Base-by-base conservation (phyloP, 2,329 filamentous ascomycete species). In the Alternaria gaisen region DNA sequence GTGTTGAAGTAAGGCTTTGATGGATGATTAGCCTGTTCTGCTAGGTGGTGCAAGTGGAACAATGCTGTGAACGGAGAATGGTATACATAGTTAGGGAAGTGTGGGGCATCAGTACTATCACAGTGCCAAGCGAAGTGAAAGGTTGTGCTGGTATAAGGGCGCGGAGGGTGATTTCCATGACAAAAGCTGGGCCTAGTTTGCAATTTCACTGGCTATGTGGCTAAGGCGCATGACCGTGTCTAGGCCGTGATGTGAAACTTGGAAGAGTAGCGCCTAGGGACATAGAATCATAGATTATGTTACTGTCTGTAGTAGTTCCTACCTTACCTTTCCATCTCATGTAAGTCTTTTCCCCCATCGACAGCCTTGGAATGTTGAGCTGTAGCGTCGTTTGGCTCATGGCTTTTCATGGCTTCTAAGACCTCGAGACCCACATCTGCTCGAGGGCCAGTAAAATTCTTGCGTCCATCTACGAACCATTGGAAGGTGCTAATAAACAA, bases 381-480 rank as follows among this genome's bases (percentile, higher is more conserved):
- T 12, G 60, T 54, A 10, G 53, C 22, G 7, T n/a, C 36, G 9
- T 40, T 46, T 10, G 65, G 63, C 18, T 68, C 66, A 5, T 73
- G 67, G 36, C 59, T 71, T 43, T 71, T 72, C 55, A 72, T 66
- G 14, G 74, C 74, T 40, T 75, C 75, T 10, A 79, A 41, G 1
- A 83, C 73, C 60, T 85, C 81, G 18, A 85, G 67, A 6, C 80
- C 78, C 32, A 75, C 66, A 30, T 79, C 78, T 5, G 69, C 64
- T 11, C 73, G 61, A 4, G 84, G 86, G 0, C 86, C 86, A 3
- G 79, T 82, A 69, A 85, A 89, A 72, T 88, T 87, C 79, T 88
- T 88, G 32, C 84, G 80, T 7, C 87, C 87, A 64, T 89, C 86
- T 14, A 88, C 73, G 53, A 87, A 77, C 86, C 87, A 89, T 68